Evolutionary conservation across 2,329 filamentous ascomycete species (phyloP).

Genomic region (Plectosphaerella sp.): DNA sequence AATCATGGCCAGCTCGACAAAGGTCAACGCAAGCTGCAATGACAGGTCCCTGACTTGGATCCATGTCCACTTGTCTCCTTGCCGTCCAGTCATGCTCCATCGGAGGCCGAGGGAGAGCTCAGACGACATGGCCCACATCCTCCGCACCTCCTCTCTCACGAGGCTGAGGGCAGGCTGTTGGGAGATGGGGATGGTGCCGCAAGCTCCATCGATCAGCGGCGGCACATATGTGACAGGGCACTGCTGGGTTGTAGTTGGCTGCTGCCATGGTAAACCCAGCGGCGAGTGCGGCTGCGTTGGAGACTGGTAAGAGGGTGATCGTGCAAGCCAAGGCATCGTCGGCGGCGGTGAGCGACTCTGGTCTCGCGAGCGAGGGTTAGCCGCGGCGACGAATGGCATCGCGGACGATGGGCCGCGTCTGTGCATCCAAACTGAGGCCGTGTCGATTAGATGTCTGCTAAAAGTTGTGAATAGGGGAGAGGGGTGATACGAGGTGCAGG

Average conservation of each 20-base stretch:
- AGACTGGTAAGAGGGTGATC: conserved; percentile 11
- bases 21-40: conserved; percentile 17
- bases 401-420: background rate
- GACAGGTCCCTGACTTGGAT: conserved; percentile 10
- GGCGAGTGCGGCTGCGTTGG: conserved; percentile 3
- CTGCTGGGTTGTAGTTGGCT: conserved; percentile 5
- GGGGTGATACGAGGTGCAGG: no score
- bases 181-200: conserved; percentile 23
- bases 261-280: conserved; percentile 4
- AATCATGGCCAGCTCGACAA: conserved; percentile 20
- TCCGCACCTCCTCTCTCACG: conserved; percentile 16
- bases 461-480: no score
- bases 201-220: conserved; percentile 27
- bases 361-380: background rate
- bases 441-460: no score
- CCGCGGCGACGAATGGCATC: conserved; percentile 11
- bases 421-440: no score
- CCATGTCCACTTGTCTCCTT: background rate
- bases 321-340: conserved; percentile 9
- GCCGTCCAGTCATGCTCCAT: conserved; percentile 10
- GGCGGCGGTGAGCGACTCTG: conserved; percentile 5
- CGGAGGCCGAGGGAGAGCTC: conserved; percentile 15
- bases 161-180: conserved; percentile 15
- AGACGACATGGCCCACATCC: conserved; percentile 13
- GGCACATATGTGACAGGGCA: conserved; percentile 26